Conservation (phyloP, 169 alveolate genomes). For the Plasmodium cynomolgi region DNA sequence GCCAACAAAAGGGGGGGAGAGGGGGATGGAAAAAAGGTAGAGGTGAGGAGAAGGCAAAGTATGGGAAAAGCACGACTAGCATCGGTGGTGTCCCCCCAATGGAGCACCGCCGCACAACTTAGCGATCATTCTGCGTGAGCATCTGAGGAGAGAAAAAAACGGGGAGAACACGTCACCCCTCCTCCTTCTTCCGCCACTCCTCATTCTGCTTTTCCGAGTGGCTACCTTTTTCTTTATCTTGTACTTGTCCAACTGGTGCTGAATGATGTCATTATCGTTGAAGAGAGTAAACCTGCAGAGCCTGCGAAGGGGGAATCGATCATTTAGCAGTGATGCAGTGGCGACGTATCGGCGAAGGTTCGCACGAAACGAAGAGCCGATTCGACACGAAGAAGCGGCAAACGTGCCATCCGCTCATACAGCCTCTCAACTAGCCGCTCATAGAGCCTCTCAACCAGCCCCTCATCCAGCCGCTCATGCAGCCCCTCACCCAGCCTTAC, state of each 20-base stretch:
- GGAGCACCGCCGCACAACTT: background rate
- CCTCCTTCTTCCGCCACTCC: background rate
- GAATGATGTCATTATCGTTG: constrained; percentile 24
- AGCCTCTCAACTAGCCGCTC: background rate
- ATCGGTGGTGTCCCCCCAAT: background rate
- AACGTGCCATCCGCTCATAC: background rate
- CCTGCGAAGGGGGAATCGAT: background rate
- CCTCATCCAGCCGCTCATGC: background rate
- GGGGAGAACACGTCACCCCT: background rate
- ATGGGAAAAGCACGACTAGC: background rate
- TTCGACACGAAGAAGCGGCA: background rate
- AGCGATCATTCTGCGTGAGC: background rate
- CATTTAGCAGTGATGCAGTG: background rate
- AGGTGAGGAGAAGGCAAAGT: background rate
- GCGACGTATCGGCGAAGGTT: background rate
- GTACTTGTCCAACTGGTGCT: constrained; percentile 7
- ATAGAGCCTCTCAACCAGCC: background rate
- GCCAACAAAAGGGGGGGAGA: background rate
- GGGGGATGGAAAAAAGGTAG: background rate
- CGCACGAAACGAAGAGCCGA: background rate
- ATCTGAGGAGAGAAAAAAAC: background rate
- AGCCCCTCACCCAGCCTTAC: background rate
- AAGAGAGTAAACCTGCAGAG: constrained; percentile 42
- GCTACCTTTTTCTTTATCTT: constrained; percentile 44
- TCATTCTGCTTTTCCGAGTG: background rate